phyloP scores from a whole-genome alignment of 1,284 basidiomycete genomes.

The Rhizoctonia solani region DNA sequence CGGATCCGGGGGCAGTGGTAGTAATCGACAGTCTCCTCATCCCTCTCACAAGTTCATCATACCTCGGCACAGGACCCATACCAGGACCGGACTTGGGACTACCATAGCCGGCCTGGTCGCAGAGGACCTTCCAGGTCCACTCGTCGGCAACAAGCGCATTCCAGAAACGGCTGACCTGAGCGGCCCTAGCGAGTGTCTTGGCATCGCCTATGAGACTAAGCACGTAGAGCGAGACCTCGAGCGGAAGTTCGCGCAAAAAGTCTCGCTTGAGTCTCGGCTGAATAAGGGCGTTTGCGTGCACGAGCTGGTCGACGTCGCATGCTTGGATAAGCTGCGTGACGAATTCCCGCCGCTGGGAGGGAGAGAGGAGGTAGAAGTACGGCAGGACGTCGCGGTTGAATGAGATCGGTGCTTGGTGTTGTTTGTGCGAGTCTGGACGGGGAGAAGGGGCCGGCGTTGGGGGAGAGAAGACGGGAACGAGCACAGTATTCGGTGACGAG shows the following conservation, averaged over 20 bases:
- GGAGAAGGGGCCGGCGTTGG: constrained; percentile 74
- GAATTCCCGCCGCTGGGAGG: constrained; percentile 59
- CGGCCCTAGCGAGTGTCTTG: constrained; percentile 70
- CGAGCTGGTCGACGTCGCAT: constrained; percentile 75
- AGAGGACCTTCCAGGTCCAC: constrained; percentile 83
- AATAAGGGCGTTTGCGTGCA: constrained; percentile 74
- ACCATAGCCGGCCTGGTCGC: constrained; percentile 60
- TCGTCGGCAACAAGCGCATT: constrained; percentile 78
- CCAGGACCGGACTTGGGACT: constrained; percentile 27
- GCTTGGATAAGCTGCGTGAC: constrained; percentile 65
- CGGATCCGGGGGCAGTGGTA: no score
- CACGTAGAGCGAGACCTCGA: constrained; percentile 83
- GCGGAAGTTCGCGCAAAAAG: constrained; percentile 80
- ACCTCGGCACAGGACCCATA: no score
- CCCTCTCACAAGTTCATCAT: constrained; percentile 4
- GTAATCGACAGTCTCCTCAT: constrained; percentile 22
- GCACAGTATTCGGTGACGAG: constrained; percentile 6
- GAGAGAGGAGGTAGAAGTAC: constrained; percentile 46
- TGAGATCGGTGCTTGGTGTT: constrained; percentile 36
- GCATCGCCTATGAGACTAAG: constrained; percentile 85
- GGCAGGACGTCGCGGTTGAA: constrained; percentile 40
- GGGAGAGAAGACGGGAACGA: constrained; percentile 58
- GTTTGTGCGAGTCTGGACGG: constrained; percentile 42
- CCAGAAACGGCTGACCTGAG: constrained; percentile 81
- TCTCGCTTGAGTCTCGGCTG: constrained; percentile 84